Conservation (phyloP, 257 asterid species). For the Misopates orontium region DNA sequence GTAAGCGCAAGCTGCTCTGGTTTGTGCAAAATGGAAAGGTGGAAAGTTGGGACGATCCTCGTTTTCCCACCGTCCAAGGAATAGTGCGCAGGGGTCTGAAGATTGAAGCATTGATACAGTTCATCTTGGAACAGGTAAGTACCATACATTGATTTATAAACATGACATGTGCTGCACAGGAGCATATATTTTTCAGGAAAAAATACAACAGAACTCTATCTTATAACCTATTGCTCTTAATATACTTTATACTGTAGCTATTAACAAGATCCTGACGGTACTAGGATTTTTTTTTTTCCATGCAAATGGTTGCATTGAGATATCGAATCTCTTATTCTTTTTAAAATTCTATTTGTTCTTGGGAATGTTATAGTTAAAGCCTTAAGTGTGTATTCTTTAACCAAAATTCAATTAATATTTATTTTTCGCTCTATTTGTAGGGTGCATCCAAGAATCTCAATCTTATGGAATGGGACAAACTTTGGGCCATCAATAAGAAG, state of each 20-base stretch:
- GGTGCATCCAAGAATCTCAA: slow-evolving; percentile 99
- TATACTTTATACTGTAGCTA: no score
- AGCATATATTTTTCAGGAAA: background rate
- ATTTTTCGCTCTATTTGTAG: slow-evolving; percentile 36
- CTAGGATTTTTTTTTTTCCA: no score
- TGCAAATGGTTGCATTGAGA: no score
- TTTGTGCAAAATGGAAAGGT: slow-evolving; percentile 93
- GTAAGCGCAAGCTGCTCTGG: slow-evolving; percentile 99
- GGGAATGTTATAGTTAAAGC: background rate
- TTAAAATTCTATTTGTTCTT: background rate
- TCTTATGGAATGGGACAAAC: slow-evolving; percentile 99
- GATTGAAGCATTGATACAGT: slow-evolving; percentile 83
- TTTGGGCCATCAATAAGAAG: slow-evolving; percentile 95
- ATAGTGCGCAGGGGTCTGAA: slow-evolving; percentile 91
- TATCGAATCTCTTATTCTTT: background rate
- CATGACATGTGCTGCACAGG: background rate
- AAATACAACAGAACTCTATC: background rate
- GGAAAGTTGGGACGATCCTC: slow-evolving; percentile 98
- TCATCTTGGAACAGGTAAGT: slow-evolving; percentile 90
- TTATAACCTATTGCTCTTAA: no score
- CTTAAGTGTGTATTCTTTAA: slow-evolving; percentile 3
- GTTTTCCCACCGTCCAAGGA: slow-evolving; percentile 98
- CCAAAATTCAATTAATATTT: slow-evolving; percentile 19
- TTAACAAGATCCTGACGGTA: no score
- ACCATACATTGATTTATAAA: background rate